Evolutionary conservation across 73 alveolate species (phyloP), one percentile per base, ranked within the genome.

Genomic region (Tetrahymena thermophila): DNA sequence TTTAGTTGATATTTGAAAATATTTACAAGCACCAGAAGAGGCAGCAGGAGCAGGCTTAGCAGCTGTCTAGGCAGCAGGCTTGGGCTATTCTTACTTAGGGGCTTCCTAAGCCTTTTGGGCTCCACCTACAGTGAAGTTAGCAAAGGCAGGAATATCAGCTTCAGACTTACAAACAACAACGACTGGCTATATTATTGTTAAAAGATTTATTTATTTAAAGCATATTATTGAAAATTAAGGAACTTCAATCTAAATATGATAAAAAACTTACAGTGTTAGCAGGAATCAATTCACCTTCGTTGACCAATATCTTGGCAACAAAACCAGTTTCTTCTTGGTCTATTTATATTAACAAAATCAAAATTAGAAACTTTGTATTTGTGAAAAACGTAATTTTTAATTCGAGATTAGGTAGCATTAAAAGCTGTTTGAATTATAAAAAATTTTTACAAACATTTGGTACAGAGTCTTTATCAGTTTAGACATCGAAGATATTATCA

Each of bases 381-480:
- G 4, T 11, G 31, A 71, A 71, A 71, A 71, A 71, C 89, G 35
- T 71, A 71, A 71, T 71, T 58, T 34, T 31, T 19, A 25, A 28
- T 28, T 28, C 37, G 25, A 28, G 37, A 71, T 71, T 28, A 71
- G 37, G 89, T 11, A 71, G 37, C 11, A n/a, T 71, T n/a, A 19
- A 28, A 23, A 17, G n/a, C 5, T 3, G 23, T 7, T 19, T 25
- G 0, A n/a, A 28, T n/a, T 8, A 28, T 4, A 71, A 17, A 71
- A 71, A 71, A 3, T 28, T 71, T 1, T 71, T 71, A 71, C 89
- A 71, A 31, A 71, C 89, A 71, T 71, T 71, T 19, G 89, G 89
- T 1, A 98, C 99, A 10, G 99, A 96, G 34, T 99, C 99, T 94
- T 98, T 98, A 85, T 98, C 99, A 9, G 99, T 98, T 97, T 98